Percentiles rank a stretch among this genome's conserved stretches.
These are phyloP conservation scores for Arachis stenosperma DNA, from an alignment of 306 rosid genomes.

Conservation along the genomic window DNA sequence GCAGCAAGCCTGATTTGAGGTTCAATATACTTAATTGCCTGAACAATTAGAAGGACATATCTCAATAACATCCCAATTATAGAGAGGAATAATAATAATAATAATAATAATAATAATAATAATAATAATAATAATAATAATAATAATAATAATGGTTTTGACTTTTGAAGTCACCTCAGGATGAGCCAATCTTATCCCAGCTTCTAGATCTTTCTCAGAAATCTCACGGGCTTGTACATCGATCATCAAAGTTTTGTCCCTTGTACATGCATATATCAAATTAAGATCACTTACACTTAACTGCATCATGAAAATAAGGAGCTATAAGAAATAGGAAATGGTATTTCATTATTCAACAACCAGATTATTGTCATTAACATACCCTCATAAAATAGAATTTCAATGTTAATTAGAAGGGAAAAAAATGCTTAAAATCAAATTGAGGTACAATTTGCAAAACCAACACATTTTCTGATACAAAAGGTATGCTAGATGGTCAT, in stretches of 20 bases:
- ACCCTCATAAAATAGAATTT: conserved; percentile 9
- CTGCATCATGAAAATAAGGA: conserved; percentile 55
- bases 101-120: too few species aligned
- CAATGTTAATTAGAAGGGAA: neutral
- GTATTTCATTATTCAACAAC: conserved; percentile 25
- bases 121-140: too few species aligned
- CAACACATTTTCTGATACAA: conserved; percentile 1
- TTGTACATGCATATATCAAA: conserved; percentile 91
- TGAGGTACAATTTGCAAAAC: conserved; percentile 2
- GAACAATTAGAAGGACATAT: conserved; percentile 39
- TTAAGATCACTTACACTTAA: conserved; percentile 89
- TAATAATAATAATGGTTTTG: neutral
- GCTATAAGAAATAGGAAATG: conserved; percentile 35
- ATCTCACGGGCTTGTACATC: conserved; percentile 97
- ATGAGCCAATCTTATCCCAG: conserved; percentile 92
- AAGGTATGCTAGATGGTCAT: neutral
- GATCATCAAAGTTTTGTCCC: conserved; percentile 95
- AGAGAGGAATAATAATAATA: neutral
- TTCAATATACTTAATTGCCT: conserved; percentile 92
- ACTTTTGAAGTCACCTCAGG: conserved; percentile 68
- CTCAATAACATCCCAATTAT: conserved; percentile 39
- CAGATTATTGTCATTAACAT: conserved; percentile 1
- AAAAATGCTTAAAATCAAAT: conserved; percentile 15
- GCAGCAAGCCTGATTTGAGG: conserved; percentile 92
- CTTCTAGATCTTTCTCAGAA: conserved; percentile 85